Conservation (phyloP, 2,329 filamentous ascomycete genomes). For the Magnaporthiopsis poae region DNA sequence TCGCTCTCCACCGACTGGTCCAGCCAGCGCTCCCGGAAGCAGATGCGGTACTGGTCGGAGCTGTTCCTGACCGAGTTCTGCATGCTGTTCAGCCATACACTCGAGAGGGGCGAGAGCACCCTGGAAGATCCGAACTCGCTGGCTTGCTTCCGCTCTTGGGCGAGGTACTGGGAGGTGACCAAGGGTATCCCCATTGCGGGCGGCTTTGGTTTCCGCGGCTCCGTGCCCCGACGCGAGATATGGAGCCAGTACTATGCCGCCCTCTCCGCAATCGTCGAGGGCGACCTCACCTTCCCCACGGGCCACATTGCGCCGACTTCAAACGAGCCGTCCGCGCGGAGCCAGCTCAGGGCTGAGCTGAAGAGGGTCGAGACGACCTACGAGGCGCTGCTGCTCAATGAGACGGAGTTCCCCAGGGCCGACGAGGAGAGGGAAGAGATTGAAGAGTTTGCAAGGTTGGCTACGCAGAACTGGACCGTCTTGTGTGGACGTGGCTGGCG, state of each 20-base stretch:
- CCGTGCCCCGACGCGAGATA: constrained; percentile 55
- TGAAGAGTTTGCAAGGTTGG: constrained; percentile 69
- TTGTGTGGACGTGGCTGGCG: constrained; percentile 72
- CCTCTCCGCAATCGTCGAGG: constrained; percentile 64
- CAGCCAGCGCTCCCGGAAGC: constrained; percentile 45
- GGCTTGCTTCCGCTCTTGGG: constrained; percentile 56
- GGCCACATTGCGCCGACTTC: constrained; percentile 31
- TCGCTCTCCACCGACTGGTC: constrained; percentile 47
- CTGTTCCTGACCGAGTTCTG: constrained; percentile 66
- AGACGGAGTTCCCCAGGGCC: constrained; percentile 76
- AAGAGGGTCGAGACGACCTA: constrained; percentile 71
- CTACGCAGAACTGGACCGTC: constrained; percentile 76
- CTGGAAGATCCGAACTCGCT: constrained; percentile 44
- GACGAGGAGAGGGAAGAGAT: constrained; percentile 69
- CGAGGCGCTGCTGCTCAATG: constrained; percentile 65
- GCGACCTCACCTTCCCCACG: constrained; percentile 50
- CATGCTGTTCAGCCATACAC: constrained; percentile 53
- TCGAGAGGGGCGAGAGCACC: constrained; percentile 40
- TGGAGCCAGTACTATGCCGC: constrained; percentile 81
- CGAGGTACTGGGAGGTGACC: constrained; percentile 52
- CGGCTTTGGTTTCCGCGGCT: constrained; percentile 48
- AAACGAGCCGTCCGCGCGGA: constrained; percentile 40
- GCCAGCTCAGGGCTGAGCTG: constrained; percentile 64
- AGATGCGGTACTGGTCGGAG: constrained; percentile 71
- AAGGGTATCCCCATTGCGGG: constrained; percentile 37